These are phyloP conservation scores for Pythium brassicae DNA, from an alignment of 352 stramenopile genomes.

Conservation along the genomic window DNA sequence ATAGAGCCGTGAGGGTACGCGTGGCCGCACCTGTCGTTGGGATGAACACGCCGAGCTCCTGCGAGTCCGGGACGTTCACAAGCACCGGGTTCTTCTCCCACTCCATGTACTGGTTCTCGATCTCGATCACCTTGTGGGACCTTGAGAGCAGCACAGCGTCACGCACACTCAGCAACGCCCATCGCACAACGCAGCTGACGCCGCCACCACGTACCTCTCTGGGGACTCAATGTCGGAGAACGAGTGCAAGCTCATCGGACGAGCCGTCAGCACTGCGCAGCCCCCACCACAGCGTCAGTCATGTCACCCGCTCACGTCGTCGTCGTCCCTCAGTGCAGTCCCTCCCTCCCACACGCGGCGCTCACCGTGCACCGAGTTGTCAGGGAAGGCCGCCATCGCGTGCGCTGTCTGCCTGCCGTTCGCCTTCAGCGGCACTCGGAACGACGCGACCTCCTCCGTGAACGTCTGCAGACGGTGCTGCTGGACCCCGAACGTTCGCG, in stretches of 20 bases:
- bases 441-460: conserved; percentile 63
- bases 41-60: conserved; percentile 53
- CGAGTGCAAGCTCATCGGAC: conserved; percentile 54
- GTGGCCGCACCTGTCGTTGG: conserved; percentile 36
- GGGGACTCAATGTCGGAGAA: conserved; percentile 47
- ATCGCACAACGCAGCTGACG: too few species aligned
- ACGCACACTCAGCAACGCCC: not conserved
- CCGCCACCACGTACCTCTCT: conserved; percentile 21
- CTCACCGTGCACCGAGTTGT: conserved; percentile 62
- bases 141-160: conserved; percentile 11
- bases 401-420: conserved; percentile 52
- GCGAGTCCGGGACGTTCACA: conserved; percentile 31
- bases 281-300: not conserved
- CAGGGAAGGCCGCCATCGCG: conserved; percentile 46
- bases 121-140: conserved; percentile 46
- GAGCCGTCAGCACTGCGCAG: conserved; percentile 39
- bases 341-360: not conserved
- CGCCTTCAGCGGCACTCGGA: conserved; percentile 50
- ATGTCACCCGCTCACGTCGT: too few species aligned
- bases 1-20: not conserved
- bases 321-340: too few species aligned
- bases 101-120: conserved; percentile 67
- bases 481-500: conserved; percentile 42
- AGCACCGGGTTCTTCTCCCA: conserved; percentile 51
- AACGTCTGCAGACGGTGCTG: conserved; percentile 58